Evolutionary conservation across 2,329 filamentous ascomycete species (phyloP), one percentile per base, ranked within the genome.

Genomic region (Fusarium pseudograminearum): DNA sequence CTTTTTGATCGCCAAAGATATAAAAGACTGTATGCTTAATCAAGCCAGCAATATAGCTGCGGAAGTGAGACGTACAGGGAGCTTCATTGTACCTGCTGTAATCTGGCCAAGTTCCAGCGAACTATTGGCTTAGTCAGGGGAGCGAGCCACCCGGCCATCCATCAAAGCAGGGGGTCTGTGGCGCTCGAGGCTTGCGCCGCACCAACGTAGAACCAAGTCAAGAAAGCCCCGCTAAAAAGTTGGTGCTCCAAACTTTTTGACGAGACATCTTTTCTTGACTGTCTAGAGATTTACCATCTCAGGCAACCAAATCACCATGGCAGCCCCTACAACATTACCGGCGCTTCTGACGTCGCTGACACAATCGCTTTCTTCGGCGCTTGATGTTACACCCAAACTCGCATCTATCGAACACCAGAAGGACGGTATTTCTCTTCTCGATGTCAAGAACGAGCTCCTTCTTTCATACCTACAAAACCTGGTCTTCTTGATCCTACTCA

Each of bases 381-480:
- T 91, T 46, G 89, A 94, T 61, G 89, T 90, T 8, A 85, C 90
- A 0, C 88, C 91, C 0, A 87, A 87, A 50, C 78, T 89, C 20
- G 78, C 85, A n/a, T 79, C 84, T 16, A 87, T 97, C 63, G 83
- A 91, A 50, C 88, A 92, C n/a, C 91, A 92, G 2, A 86, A 90
- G 69, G 90, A 97, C 74, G 95, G 96, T 76, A 96, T 99, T 61
- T 98, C 96, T 1, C 89, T 99, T 2, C 90, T 99, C 75, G 94
- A 98, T 77, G 90, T 93, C 70, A 99, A 99, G 83, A 98, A 97
- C 81, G 96, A 99, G 78, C 86, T 99, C n/a, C 89, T 99, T 20
- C 89, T 99, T 40, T 95, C 95, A 6, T 99, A 99, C 80, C 85
- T 99, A 0, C 95, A 99, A 76, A 97, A 97, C 75, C 88, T 98